Conservation (phyloP, 1,284 basidiomycete species). For the Phlebopus sp. region DNA sequence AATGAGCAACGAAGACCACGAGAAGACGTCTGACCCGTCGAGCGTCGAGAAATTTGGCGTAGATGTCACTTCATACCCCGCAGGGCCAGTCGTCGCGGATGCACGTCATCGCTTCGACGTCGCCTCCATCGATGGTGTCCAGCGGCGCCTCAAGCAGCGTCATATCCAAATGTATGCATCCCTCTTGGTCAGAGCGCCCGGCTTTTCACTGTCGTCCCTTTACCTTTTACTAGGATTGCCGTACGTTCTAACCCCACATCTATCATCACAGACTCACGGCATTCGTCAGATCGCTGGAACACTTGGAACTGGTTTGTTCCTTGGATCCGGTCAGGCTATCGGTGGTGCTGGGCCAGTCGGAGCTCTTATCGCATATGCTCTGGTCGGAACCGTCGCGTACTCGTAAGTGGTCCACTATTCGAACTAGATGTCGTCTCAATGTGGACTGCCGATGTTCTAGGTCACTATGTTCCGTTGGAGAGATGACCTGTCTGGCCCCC, state of each 20-base stretch:
- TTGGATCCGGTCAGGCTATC: conserved; percentile 68
- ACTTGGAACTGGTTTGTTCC: conserved; percentile 75
- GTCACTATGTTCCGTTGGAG: conserved; percentile 59
- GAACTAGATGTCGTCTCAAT: neutral
- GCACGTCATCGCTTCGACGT: conserved; percentile 10
- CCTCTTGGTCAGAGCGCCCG: neutral
- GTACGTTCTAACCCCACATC: conserved; percentile 55
- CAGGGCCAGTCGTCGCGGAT: conserved; percentile 3
- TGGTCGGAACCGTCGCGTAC: conserved; percentile 63
- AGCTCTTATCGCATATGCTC: conserved; percentile 55
- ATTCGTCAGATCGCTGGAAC: conserved; percentile 61
- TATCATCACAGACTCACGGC: conserved; percentile 56
- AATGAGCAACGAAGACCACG: conserved; percentile 1
- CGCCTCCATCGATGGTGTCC: conserved; percentile 11
- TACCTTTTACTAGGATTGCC: conserved; percentile 45
- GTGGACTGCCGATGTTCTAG: conserved; percentile 22
- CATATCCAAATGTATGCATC: conserved; percentile 66
- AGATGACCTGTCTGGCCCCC: conserved; percentile 71
- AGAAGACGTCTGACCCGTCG: neutral
- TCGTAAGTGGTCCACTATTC: conserved; percentile 37
- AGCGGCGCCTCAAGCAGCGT: conserved; percentile 63
- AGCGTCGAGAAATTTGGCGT: conserved; percentile 5
- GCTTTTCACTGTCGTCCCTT: conserved; percentile 1
- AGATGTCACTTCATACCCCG: neutral
- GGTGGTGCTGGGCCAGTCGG: conserved; percentile 54